Percentiles rank a stretch among this genome's conserved stretches.
phyloP scores from a whole-genome alignment of 352 stramenopile species.

The Phytophthora litchii region DNA sequence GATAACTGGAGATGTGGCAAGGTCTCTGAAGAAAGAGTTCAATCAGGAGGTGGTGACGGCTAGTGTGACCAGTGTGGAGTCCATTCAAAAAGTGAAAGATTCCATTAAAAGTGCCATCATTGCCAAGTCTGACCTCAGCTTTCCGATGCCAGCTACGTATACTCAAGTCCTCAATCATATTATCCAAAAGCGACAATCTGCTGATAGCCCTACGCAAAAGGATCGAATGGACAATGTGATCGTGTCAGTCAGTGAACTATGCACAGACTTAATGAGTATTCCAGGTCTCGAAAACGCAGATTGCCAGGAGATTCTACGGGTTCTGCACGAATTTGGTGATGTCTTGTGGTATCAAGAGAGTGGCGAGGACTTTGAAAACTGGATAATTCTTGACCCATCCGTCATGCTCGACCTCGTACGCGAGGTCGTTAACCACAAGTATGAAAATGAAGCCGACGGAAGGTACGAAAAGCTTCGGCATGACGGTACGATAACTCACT shows the following conservation, averaged over 20 bases:
- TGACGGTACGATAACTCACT: constrained; percentile 10
- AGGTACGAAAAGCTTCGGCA: constrained; percentile 6
- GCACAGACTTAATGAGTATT: background rate
- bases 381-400: constrained; percentile 16
- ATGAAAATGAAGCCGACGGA: background rate
- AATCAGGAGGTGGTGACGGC: background rate
- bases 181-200: background rate
- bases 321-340: constrained; percentile 21
- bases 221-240: constrained; percentile 12
- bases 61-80: background rate
- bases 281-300: background rate
- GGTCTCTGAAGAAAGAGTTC: constrained; percentile 1
- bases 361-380: too few relatives aligned
- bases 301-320: constrained; percentile 13
- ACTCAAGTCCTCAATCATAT: constrained; percentile 11
- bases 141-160: constrained; percentile 5
- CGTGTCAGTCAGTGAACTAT: background rate
- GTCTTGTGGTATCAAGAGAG: constrained; percentile 29
- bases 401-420: constrained; percentile 27
- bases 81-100: background rate
- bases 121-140: background rate
- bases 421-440: constrained; percentile 23
- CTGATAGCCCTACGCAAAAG: background rate
- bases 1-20: background rate
- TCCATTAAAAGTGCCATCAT: background rate